Percentiles rank a stretch among this genome's conserved stretches.
Conservation (phyloP, 2,329 filamentous ascomycete species). For the Alternaria sp. region DNA sequence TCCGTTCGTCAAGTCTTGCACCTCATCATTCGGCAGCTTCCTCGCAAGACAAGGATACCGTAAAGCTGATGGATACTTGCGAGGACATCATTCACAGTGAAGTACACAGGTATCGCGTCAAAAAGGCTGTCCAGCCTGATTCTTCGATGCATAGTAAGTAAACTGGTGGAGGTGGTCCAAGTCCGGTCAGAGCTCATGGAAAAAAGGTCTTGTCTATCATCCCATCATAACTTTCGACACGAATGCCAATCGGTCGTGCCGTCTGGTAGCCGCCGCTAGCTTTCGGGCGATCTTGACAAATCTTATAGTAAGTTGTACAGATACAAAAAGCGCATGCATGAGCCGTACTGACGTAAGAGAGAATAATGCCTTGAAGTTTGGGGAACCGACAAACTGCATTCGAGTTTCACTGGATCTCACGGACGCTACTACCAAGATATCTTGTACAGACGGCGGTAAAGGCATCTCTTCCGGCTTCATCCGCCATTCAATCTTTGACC, state of each 20-base stretch:
- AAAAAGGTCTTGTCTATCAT: not conserved
- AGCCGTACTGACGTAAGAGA: not conserved
- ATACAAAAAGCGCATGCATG: not conserved
- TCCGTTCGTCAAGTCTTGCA: not conserved
- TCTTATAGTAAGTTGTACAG: not conserved
- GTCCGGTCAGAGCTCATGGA: not conserved
- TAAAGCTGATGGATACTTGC: not conserved
- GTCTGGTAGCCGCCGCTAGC: conserved; percentile 4
- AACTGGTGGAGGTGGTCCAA: not conserved
- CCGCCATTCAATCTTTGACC: conserved; percentile 7
- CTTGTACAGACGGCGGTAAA: conserved; percentile 2
- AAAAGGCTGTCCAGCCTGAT: conserved; percentile 3
- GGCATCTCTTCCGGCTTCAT: conserved; percentile 5
- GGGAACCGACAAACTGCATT: not conserved
- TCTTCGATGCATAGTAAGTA: not conserved
- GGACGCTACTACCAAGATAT: not conserved
- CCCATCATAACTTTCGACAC: conserved; percentile 7
- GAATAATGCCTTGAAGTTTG: conserved; percentile 10
- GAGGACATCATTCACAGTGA: conserved; percentile 8
- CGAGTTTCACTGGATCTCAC: conserved; percentile 6
- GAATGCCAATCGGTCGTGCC: not conserved
- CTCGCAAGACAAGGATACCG: not conserved
- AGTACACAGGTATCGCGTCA: not conserved
- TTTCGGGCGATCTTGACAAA: conserved; percentile 8
- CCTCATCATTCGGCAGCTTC: not conserved